phyloP scores from a whole-genome alignment of 2,329 filamentous ascomycete genomes.

The Xylaria sp. region DNA sequence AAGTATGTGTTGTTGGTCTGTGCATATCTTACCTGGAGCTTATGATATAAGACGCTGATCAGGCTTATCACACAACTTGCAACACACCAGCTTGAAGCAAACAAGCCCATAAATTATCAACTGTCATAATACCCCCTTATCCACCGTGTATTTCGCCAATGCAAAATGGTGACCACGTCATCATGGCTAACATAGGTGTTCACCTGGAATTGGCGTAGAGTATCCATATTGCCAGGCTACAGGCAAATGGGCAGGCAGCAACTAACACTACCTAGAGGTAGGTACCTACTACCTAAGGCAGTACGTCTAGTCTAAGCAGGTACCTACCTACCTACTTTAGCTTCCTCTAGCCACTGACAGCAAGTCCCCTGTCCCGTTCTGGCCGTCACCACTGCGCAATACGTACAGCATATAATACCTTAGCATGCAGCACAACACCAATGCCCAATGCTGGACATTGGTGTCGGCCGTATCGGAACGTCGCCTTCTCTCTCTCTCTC shows the following conservation, averaged over 20 bases:
- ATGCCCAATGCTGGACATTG: constrained; percentile 10
- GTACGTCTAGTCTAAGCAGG: too few species aligned
- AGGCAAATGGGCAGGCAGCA: background rate
- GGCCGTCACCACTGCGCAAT: constrained; percentile 26
- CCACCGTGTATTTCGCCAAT: background rate
- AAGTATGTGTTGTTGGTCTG: background rate
- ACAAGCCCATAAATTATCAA: background rate
- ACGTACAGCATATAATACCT: background rate
- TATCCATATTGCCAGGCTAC: too few species aligned
- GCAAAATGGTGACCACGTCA: background rate
- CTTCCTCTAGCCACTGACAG: constrained; percentile 1
- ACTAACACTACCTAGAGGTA: background rate
- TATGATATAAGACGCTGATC: background rate
- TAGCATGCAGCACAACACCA: constrained; percentile 7
- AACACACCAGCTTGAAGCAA: background rate
- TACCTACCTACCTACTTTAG: background rate
- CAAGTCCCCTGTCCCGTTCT: constrained; percentile 7
- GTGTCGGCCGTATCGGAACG: constrained; percentile 37
- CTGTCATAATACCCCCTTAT: background rate
- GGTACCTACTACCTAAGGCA: too few species aligned
- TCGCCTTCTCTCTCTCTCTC: constrained; percentile 2
- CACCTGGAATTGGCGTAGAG: background rate
- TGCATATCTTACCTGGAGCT: background rate
- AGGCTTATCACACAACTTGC: background rate
- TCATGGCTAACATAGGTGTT: background rate